A percentile compares a stretch with the other conserved stretches of the same genome.
Evolutionary conservation across 1,284 basidiomycete genomes (phyloP).

Genomic region (Irpex rosettiformis): DNA sequence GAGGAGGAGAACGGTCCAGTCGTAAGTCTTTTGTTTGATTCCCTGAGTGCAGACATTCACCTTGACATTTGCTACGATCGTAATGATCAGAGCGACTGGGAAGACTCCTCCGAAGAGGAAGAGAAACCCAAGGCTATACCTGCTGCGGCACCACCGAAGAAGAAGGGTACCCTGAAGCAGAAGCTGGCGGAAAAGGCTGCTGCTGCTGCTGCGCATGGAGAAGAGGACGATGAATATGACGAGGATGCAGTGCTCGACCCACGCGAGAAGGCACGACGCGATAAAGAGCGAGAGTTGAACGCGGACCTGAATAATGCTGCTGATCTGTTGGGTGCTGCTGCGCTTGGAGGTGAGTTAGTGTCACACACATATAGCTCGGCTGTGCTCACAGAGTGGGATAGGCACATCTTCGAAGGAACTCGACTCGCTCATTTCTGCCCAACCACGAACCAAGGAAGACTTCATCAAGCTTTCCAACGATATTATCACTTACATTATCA

Average conservation of each 20-base stretch:
- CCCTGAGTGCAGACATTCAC: slow-evolving; percentile 5
- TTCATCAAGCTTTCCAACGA: slow-evolving; percentile 70
- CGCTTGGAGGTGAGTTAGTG: slow-evolving; percentile 55
- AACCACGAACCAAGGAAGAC: slow-evolving; percentile 85
- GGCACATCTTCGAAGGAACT: slow-evolving; percentile 68
- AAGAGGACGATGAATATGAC: slow-evolving; percentile 58
- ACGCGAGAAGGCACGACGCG: slow-evolving; percentile 68
- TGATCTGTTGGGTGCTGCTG: slow-evolving; percentile 72
- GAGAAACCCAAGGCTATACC: slow-evolving; percentile 46
- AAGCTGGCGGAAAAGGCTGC: slow-evolving; percentile 42
- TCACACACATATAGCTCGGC: neutral
- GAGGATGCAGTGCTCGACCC: slow-evolving; percentile 82
- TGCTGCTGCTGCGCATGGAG: slow-evolving; percentile 70
- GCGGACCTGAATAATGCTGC: slow-evolving; percentile 83
- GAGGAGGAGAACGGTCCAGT: slow-evolving; percentile 67
- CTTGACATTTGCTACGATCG: slow-evolving; percentile 8
- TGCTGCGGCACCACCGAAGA: slow-evolving; percentile 69
- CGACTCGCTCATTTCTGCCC: slow-evolving; percentile 63
- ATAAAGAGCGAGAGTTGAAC: slow-evolving; percentile 78
- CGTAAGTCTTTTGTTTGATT: slow-evolving; percentile 35
- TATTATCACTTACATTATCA: slow-evolving; percentile 72
- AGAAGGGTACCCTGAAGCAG: slow-evolving; percentile 86
- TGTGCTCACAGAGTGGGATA: slow-evolving; percentile 23
- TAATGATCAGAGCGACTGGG: slow-evolving; percentile 84
- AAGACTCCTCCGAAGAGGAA: slow-evolving; percentile 80